phyloP scores from a whole-genome alignment of 768 basidiomycete species.

The Filobasidium wieringae region DNA sequence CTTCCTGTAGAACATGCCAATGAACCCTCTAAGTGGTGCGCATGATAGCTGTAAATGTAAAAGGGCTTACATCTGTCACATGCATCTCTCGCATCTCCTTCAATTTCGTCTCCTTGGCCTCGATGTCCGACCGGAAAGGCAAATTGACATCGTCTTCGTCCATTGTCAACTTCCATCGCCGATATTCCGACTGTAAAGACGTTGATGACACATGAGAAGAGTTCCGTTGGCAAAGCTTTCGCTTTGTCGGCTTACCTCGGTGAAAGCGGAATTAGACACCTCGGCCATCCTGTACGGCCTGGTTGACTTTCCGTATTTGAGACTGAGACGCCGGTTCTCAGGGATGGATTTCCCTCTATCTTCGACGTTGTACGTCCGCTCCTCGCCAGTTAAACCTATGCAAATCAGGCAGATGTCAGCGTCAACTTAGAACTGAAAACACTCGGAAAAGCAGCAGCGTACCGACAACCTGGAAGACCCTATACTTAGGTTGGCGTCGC shows the following conservation, averaged over 20 bases:
- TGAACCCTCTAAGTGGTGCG: too few relatives aligned
- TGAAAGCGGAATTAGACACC: conserved; percentile 63
- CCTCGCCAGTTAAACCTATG: conserved; percentile 20
- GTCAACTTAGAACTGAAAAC: too few relatives aligned
- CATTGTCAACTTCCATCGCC: conserved; percentile 40
- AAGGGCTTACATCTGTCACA: conserved; percentile 74
- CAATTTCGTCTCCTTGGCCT: conserved; percentile 55
- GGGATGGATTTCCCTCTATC: conserved; percentile 24
- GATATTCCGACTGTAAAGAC: conserved; percentile 68
- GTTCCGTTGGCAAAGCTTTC: conserved; percentile 31
- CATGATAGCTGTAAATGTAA: too few relatives aligned
- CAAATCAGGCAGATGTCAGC: not conserved
- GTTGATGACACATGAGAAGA: not conserved
- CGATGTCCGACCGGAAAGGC: conserved; percentile 54
- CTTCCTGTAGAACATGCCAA: too few relatives aligned
- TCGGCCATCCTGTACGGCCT: conserved; percentile 65
- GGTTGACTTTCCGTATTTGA: conserved; percentile 62
- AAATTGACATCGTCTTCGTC: conserved; percentile 49
- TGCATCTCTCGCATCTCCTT: conserved; percentile 49
- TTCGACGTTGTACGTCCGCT: conserved; percentile 28
- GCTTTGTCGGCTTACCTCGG: conserved; percentile 48
- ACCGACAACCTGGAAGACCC: conserved; percentile 72
- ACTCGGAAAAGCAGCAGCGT: conserved; percentile 30
- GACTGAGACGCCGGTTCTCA: conserved; percentile 57
- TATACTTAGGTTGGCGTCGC: conserved; percentile 52